These are phyloP conservation scores for Lagerstroemia speciosa DNA, from an alignment of 345 rosid species.

Conservation along the genomic window DNA sequence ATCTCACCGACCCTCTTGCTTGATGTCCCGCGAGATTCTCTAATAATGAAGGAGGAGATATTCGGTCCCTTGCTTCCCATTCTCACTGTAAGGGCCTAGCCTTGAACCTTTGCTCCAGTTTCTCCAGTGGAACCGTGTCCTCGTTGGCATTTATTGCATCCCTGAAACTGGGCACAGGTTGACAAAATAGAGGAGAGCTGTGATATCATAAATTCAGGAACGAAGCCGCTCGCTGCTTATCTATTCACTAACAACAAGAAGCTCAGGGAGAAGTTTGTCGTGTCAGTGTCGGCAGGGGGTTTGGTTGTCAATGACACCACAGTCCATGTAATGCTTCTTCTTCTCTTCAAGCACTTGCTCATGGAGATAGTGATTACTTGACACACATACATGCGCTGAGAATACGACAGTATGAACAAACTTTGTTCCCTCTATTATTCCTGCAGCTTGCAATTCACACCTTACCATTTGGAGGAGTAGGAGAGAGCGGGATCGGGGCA, in stretches of 20 bases:
- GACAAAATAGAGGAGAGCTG: conserved; percentile 73
- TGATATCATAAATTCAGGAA: conserved; percentile 55
- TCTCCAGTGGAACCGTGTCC: too few relatives aligned
- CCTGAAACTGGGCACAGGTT: conserved; percentile 31
- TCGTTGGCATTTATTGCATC: background rate
- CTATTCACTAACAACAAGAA: conserved; percentile 66
- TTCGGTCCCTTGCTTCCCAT: conserved; percentile 97
- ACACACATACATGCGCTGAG: too few relatives aligned
- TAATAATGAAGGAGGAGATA: conserved; percentile 85
- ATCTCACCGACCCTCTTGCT: conserved; percentile 85
- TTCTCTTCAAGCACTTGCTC: too few relatives aligned
- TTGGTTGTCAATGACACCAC: conserved; percentile 71
- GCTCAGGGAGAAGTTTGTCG: conserved; percentile 56
- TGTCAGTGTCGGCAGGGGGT: conserved; percentile 83
- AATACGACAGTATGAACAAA: background rate
- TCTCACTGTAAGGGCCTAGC: conserved; percentile 34
- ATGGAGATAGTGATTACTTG: background rate
- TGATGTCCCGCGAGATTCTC: conserved; percentile 63
- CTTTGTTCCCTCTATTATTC: background rate
- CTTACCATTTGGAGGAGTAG: conserved; percentile 94
- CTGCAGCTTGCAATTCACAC: conserved; percentile 54
- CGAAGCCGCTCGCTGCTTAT: conserved; percentile 94
- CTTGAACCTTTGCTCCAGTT: too few relatives aligned
- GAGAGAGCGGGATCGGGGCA: conserved; percentile 84
- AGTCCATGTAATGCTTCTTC: conserved; percentile 49